Evolutionary conservation across 805 yeast genomes (phyloP).

Genomic region (Allodekkera sacchari): DNA sequence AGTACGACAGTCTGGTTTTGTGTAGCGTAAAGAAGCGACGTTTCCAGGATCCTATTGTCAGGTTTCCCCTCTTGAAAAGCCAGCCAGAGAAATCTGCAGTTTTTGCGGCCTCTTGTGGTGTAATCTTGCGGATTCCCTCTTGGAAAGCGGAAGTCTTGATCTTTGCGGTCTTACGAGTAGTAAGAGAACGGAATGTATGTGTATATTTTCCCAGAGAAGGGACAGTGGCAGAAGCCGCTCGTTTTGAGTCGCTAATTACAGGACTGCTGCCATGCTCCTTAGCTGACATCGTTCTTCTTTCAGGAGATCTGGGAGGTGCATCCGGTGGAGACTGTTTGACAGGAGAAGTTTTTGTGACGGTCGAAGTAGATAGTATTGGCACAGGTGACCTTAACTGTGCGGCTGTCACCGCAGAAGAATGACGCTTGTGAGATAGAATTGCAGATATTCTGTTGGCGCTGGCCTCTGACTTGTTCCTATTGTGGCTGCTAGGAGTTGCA

Average conservation of each 20-base stretch:
- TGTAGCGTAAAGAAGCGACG: slow-evolving; percentile 79
- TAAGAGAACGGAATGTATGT: slow-evolving; percentile 31
- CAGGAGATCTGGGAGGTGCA: too few relatives aligned
- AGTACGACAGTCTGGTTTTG: slow-evolving; percentile 89
- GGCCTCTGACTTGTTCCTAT: slow-evolving; percentile 36
- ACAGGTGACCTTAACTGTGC: too few relatives aligned
- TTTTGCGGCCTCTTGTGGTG: slow-evolving; percentile 71
- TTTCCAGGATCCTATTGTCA: slow-evolving; percentile 86
- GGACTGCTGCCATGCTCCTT: too few relatives aligned
- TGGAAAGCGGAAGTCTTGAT: slow-evolving; percentile 70
- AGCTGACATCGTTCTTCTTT: slow-evolving; percentile 43
- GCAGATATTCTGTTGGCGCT: slow-evolving; percentile 24
- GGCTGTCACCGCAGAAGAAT: too few relatives aligned
- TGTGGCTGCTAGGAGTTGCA: slow-evolving; percentile 21
- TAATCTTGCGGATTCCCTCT: slow-evolving; percentile 75
- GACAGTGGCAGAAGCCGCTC: slow-evolving; percentile 2
- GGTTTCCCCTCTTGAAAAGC: slow-evolving; percentile 90
- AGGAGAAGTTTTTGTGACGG: too few relatives aligned
- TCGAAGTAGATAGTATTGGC: too few relatives aligned
- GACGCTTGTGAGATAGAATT: too few relatives aligned
- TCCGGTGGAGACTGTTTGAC: too few relatives aligned
- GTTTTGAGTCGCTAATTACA: neutral
- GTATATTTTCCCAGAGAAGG: slow-evolving; percentile 37
- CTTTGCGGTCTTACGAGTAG: slow-evolving; percentile 35
- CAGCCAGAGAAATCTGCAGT: slow-evolving; percentile 81